Evolutionary conservation across 2,329 filamentous ascomycete genomes (phyloP), one percentile per base, ranked within the genome.

Genomic region (Trichothecium sympodiale): DNA sequence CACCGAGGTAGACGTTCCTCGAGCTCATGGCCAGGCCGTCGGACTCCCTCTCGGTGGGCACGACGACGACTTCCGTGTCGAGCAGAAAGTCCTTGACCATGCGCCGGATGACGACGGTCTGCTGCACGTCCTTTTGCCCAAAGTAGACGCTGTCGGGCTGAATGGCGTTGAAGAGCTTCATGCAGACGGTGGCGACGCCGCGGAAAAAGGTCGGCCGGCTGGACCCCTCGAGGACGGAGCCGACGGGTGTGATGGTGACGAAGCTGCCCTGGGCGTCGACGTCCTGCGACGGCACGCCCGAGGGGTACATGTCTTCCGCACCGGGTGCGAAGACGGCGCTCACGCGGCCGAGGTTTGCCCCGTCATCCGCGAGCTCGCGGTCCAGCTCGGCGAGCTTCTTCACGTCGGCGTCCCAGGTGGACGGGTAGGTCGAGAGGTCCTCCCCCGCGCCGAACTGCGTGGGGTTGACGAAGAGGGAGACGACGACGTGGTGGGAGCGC

Each of bases 91-190:
- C 91, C 45, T 77, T 71, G 23, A 95, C 83, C 74, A 98, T 78
- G 31, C 83, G 77, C 50, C 76, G 79, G 50, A 98, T 83, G 9
- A 98, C 74, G 14, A 94, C 83, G 0, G 87, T 94, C 61, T 98
- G 91, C 65, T 98, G 91, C 15, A 95, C 77, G 56, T 98, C 91
- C 62, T 98, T 98, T 59, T 96, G 91, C 4, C 91, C 91, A 64
- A 98, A 95, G 61, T 94, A 88, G 15, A 83, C 82, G 4, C 71
- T 67, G 40, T 86, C 79, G 1, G 83, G 78, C 49, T 64, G 62
- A 14, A 65, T 59, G 15, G 62, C 55, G 43, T 63, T 64, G 53
- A 65, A 65, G 17, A 65, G 57, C 56, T 91, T 98, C 74, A 89
- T 91, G 63, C 88, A 95, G 2, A 98, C 82, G 2, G 91, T 98